Conservation (phyloP, 345 rosid genomes). For the Syzygium oleosum region DNA sequence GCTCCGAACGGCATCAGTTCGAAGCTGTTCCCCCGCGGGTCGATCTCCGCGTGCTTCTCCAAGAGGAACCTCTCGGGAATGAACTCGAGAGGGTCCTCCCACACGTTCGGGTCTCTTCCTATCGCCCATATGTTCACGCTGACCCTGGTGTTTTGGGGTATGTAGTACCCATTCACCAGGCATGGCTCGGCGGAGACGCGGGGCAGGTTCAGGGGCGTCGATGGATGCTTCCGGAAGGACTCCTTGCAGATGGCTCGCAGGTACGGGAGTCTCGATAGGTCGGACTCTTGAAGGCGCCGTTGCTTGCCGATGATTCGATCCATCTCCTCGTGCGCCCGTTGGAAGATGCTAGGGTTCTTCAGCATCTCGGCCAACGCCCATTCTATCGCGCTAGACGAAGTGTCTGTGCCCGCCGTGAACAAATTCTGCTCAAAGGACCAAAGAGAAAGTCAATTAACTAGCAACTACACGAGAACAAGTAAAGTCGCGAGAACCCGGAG, state of each 20-base stretch:
- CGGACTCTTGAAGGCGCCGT: conserved; percentile 34
- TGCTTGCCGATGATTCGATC: conserved; percentile 9
- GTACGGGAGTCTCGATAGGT: conserved; percentile 31
- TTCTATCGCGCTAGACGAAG: conserved; percentile 51
- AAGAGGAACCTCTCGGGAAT: conserved; percentile 35
- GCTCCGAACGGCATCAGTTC: conserved; percentile 53
- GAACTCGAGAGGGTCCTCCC: conserved; percentile 40
- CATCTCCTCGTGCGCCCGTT: conserved; percentile 1
- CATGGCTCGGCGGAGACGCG: conserved; percentile 30
- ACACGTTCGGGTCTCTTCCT: conserved; percentile 45
- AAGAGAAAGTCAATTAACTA: not conserved
- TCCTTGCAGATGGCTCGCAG: conserved; percentile 47
- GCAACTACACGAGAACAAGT: not conserved
- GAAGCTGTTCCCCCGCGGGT: conserved; percentile 38
- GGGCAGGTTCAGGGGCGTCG: conserved; percentile 44
- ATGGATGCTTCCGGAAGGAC: conserved; percentile 44
- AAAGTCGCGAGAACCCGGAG: no score
- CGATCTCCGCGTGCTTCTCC: conserved; percentile 16
- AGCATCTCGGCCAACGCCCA: conserved; percentile 51
- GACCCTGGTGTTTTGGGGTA: conserved; percentile 31
- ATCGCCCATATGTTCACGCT: conserved; percentile 60
- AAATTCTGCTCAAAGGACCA: conserved; percentile 19
- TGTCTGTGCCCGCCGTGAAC: conserved; percentile 59
- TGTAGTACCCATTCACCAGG: conserved; percentile 35
- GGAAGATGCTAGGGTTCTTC: conserved; percentile 12